These are phyloP conservation scores for Pseudocercospora macadamiae DNA, from an alignment of 2,329 filamentous ascomycete genomes.

Conservation along the genomic window DNA sequence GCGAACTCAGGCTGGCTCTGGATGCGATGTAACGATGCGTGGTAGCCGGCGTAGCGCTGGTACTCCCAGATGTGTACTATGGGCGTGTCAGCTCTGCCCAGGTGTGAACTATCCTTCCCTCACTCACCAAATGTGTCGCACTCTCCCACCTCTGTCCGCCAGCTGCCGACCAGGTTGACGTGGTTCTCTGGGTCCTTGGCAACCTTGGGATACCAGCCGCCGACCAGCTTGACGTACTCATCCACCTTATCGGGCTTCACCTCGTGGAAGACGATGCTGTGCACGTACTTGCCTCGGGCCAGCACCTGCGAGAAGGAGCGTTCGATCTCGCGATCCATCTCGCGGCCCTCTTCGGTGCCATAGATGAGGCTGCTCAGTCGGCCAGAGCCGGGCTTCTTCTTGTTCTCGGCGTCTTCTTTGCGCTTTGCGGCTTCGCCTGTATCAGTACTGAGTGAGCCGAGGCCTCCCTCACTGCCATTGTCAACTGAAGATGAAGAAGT, in stretches of 20 bases:
- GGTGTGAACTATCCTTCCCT: not conserved
- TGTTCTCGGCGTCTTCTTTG: conserved; percentile 63
- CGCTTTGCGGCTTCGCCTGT: conserved; percentile 60
- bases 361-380: conserved; percentile 89
- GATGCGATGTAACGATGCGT: conserved; percentile 85
- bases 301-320: conserved; percentile 93
- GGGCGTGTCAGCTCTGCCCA: conserved; percentile 5
- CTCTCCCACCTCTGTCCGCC: conserved; percentile 96
- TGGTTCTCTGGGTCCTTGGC: conserved; percentile 84
- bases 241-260: conserved; percentile 95
- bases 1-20: conserved; percentile 79
- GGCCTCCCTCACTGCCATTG: conserved; percentile 43
- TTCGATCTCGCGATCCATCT: conserved; percentile 94
- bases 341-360: conserved; percentile 90
- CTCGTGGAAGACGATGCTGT: conserved; percentile 95
- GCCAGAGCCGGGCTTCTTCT: conserved; percentile 56
- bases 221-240: conserved; percentile 88
- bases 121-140: conserved; percentile 89
- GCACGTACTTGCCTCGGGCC: conserved; percentile 95
- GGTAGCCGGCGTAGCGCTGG: conserved; percentile 94
- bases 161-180: conserved; percentile 95
- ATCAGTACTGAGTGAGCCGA: conserved; percentile 63
- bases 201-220: conserved; percentile 89
- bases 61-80: conserved; percentile 99
- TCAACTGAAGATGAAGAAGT: conserved; percentile 47